Evolutionary conservation across 2,329 filamentous ascomycete genomes (phyloP), one percentile per base, ranked within the genome.

Genomic region (Leptographium galeiforme): DNA sequence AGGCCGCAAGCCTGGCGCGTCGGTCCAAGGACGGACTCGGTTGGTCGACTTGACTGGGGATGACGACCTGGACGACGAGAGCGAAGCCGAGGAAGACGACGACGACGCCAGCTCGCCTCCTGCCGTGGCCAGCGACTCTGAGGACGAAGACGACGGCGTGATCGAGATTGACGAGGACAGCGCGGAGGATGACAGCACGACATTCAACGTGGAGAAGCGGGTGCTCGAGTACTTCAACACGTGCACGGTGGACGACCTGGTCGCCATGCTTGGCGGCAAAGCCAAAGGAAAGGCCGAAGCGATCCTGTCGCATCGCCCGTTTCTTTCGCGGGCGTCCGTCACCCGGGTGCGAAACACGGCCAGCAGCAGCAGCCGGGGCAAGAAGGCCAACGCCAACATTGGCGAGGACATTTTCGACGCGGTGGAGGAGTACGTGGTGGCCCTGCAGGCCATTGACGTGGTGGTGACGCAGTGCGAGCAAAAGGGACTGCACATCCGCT

Each of bases 221-320:
- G 78, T 96, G 8, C 72, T 97, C 33, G 76, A 82, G 8, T 94
- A 89, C 62, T 82, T 98, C 67, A 97, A 97, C 63, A 81, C 75
- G 0, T 93, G 87, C 64, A 80, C 81, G 6, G 71, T 80, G 11
- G 78, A 84, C 39, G 87, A 91, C 54, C 77, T 98, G 44, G 80
- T 85, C 2, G 90, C 95, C 60, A 83, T 96, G 56, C 53, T 60
- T 56, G 88, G 88, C 0, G 83, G 82, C 36, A 81, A 86, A 56
- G 83, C 85, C 39, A 77, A 85, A 59, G 79, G 82, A 7, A 75
- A 83, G 48, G 82, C 90, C 1, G 75, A 83, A 45, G 68, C 80
- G 14, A 76, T 97, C 53, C 70, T 95, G 12, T 77, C 79, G 1
- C 77, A 86, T 57, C 82, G 88, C 11, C 91, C 91, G 0, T 97